phyloP scores from a whole-genome alignment of 2,329 filamentous ascomycete genomes.

The Paecilomyces formosus region DNA sequence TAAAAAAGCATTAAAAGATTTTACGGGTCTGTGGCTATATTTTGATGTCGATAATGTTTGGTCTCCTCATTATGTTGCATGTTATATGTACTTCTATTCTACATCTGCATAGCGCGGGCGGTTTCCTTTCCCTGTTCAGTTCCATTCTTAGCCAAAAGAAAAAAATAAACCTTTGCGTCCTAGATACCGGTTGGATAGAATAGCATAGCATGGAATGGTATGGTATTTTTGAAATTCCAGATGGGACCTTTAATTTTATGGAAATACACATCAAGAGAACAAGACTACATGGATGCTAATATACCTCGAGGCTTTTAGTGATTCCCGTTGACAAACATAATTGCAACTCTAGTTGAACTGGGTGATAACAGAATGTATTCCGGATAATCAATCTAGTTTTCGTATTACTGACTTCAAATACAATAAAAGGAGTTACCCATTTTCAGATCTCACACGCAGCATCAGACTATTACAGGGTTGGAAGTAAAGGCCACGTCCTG shows the following conservation, averaged over 20 bases:
- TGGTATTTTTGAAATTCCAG: background rate
- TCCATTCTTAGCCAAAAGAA: background rate
- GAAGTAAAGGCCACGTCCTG: background rate
- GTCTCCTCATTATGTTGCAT: background rate
- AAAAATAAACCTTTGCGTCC: background rate
- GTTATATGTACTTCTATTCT: background rate
- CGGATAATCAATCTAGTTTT: too few species aligned
- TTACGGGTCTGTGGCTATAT: too few species aligned
- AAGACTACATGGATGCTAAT: too few species aligned
- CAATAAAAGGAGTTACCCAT: too few species aligned
- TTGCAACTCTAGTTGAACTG: too few species aligned
- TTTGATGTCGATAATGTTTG: background rate
- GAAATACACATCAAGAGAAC: background rate
- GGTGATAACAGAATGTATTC: too few species aligned
- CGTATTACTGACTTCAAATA: too few species aligned
- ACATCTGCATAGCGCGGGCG: background rate
- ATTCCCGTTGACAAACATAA: too few species aligned
- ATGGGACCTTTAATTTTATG: background rate
- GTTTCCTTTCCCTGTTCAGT: background rate
- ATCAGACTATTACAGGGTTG: background rate
- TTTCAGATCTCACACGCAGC: too few species aligned
- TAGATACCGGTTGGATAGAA: background rate
- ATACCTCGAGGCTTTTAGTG: too few species aligned
- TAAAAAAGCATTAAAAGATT: slow-evolving; percentile 7
- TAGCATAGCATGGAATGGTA: background rate